Evolutionary conservation across 805 yeast genomes (phyloP).

Genomic region (Diddensiella caesifluorescens): DNA sequence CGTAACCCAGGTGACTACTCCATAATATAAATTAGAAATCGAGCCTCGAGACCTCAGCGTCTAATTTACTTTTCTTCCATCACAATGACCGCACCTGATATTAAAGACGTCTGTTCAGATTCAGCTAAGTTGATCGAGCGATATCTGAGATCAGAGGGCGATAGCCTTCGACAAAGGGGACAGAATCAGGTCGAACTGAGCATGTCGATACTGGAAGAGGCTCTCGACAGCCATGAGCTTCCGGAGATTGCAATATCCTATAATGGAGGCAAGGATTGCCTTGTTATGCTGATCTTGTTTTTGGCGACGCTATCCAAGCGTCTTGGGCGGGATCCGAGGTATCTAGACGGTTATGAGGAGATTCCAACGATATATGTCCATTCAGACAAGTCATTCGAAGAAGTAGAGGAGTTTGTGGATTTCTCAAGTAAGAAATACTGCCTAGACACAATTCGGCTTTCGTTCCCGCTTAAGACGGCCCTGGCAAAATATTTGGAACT

Average conservation of each 20-base stretch:
- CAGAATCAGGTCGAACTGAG: constrained; percentile 25
- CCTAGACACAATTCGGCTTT: constrained; percentile 40
- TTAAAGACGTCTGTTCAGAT: constrained; percentile 6
- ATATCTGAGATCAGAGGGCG: constrained; percentile 9
- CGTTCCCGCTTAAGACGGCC: constrained; percentile 56
- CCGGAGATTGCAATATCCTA: constrained; percentile 60
- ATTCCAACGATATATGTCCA: constrained; percentile 68
- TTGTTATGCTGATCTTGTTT: constrained; percentile 75
- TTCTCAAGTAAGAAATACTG: constrained; percentile 50
- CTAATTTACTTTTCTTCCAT: too few species aligned
- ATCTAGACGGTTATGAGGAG: constrained; percentile 22
- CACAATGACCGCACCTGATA: too few species aligned
- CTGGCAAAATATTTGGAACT: constrained; percentile 53
- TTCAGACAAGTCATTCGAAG: constrained; percentile 65
- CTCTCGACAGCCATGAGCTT: constrained; percentile 25
- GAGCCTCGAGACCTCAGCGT: too few species aligned
- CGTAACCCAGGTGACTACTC: too few species aligned
- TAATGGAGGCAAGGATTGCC: constrained; percentile 96
- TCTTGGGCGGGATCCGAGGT: constrained; percentile 18
- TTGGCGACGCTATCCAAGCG: constrained; percentile 47
- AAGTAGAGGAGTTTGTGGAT: constrained; percentile 61
- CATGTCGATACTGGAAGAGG: constrained; percentile 27
- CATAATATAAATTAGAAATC: too few species aligned
- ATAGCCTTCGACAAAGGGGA: constrained; percentile 6
- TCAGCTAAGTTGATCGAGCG: constrained; percentile 15